Base-by-base conservation (phyloP, 139 green algal genomes). In the Marvania coccoides region DNA sequence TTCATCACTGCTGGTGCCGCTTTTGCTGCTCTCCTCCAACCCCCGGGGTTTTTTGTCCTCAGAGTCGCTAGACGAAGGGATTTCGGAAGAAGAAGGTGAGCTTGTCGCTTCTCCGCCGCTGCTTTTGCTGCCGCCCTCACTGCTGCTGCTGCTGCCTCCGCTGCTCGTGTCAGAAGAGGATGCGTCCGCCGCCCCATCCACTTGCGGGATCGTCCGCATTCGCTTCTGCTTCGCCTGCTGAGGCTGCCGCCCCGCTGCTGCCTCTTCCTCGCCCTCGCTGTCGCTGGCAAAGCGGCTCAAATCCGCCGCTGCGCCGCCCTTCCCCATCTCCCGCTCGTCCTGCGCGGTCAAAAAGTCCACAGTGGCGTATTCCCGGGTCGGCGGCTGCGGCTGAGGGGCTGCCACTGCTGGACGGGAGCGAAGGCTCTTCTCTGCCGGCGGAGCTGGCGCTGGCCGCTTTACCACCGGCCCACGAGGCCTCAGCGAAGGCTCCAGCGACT, bases 151-250 rank as follows among this genome's bases (percentile, higher is more conserved):
- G 9, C n/a, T 34, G 13, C 23, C 46, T 37, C 24, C 37, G 14
- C 8, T 58, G 30, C 30, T 58, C 23, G 6, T 29, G 6, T 6
- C 6, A 26, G 57, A 53, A 38, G 40, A 36, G 29, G 42, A 34
- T 1, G 42, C 36, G 47, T 77, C 71, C 0, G 34, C 56, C 38
- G 71, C 71, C 28, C 71, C 71, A 10, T 77, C 71, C 2, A 77
- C 56, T 54, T 77, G 71, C 6, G 71, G 71, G 14, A 77, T 77
- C 1, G 29, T 6, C 42, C 33, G 51, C 29, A 6, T 5, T 30
- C 3, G 46, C 35, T 53, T 8, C 45, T 53, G 28, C 45, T 54
- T 8, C 34, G 4, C 6, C 59, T 9, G 14, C 35, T 4, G 28
- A 30, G 8, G 45, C 45, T 55, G 38, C 63, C n/a, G 55, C 34